Evolutionary conservation across 495 filamentous ascomycete species (phyloP), one percentile per base, ranked within the genome.

Genomic region (Penicillium maclennaniae): DNA sequence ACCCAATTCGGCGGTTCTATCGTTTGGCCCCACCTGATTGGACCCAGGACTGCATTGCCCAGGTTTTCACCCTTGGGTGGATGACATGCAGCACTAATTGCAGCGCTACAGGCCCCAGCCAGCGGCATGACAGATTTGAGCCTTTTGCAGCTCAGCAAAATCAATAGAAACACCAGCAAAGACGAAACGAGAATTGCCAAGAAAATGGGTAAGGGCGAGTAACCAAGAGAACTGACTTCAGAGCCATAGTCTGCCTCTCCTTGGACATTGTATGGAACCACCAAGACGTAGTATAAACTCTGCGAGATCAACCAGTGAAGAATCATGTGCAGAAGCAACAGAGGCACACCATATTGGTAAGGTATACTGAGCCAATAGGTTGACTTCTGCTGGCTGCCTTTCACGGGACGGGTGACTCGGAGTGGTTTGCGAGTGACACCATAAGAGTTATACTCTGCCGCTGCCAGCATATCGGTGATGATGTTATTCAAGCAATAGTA

Each of bases 221-320:
- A 31, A 7, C 27, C 27, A 31, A 31, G 7, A 31, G 27, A 31
- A 31, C 10, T 8, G 27, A 31, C 27, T 31, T 12, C 10, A 8
- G 6, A 7, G 2, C 7, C 9, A 12, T 31, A 31, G 27, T 12
- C 27, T 31, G 27, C 7, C 10, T 31, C 27, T 8, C 27, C 10
- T 7, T 31, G 27, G 36, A 19, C 54, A 49, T 42, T 16, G 49
- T 61, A 40, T 4, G 60, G 62, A 57, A 27, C 67, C 59, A 63
- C 23, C 10, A 43, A 26, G 0, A 67, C 28, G 37, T 73, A 60
- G 49, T 73, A 78, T 0, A 76, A 44, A 19, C 65, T 66, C 47
- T 79, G 69, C 0, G 75, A 78, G 2, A 72, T 49, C 4, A 74
- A 59, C 69, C 72, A 76, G 43, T 79, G 77, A 1, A 74, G 53